Base-by-base conservation (phyloP, 2,329 filamentous ascomycete species). In the Ceratocystis alfenasii region DNA sequence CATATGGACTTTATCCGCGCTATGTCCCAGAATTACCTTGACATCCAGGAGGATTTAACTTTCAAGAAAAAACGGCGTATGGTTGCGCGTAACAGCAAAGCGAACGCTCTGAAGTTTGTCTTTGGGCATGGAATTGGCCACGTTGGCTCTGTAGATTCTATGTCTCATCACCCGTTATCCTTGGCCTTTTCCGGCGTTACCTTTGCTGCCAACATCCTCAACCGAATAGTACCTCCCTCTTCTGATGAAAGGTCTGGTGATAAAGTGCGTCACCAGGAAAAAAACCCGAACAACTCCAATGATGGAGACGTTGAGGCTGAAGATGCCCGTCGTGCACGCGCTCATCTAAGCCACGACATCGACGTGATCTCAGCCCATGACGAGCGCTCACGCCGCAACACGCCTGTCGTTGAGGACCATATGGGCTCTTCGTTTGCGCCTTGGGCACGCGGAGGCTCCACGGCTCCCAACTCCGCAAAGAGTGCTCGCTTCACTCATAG, bases 361-460 rank as follows among this genome's bases (percentile, higher is more conserved):
- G 88, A 86, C 22, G 84, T 89, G 74, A 44, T 63, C 25, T 63
- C 62, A 1, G 28, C 28, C 44, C 62, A 61, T 7, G 66, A 63
- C n/a, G 66, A 67, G 25, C 66, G 60, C 7, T 65, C 66, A 25
- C 66, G 66, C 22, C 66, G 66, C 15, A 55, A 55, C n/a, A 87
- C 83, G 0, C 82, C 79, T 0, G 81, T 83, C 6, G 80, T 94
- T 64, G 83, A 84, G 3, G 88, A 95, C 67, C 82, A 86, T 64
- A 81, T 82, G 59, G 81, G 79, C 0, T 81, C 78, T 1, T 78
- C 78, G 17, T 73, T 80, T 66, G 75, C 79, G 71, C 81, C 81
- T 3, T 83, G 81, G 81, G 81, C 80, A 68, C 78, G 78, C 2
- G 69, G 71, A 10, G 76, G 75, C 2, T 83, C 80, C 0, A 71